These are phyloP conservation scores for Ganoderma boninense DNA, from an alignment of 1,284 basidiomycete species.

Conservation along the genomic window DNA sequence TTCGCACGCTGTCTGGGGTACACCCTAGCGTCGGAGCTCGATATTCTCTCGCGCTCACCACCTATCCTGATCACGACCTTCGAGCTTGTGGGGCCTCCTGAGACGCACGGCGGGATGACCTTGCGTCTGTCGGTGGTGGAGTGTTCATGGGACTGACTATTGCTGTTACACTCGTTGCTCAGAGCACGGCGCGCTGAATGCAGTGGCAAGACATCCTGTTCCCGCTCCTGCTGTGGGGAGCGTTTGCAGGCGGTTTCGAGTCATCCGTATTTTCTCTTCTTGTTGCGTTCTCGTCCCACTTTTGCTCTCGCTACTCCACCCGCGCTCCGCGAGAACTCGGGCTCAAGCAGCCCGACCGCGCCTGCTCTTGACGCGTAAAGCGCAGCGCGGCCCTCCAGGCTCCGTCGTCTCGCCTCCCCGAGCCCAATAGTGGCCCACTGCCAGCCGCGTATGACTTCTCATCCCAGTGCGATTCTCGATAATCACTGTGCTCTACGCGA, in stretches of 20 bases:
- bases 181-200: conserved; percentile 61
- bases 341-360: neutral
- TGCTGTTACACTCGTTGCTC: conserved; percentile 64
- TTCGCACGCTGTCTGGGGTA: conserved; percentile 88
- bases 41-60: conserved; percentile 76
- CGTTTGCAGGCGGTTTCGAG: conserved; percentile 61
- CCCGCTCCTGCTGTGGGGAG: conserved; percentile 66
- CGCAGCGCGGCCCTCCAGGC: too few relatives aligned
- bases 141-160: conserved; percentile 72
- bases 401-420: neutral
- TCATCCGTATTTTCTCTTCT: neutral
- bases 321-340: conserved; percentile 3
- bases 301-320: neutral
- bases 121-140: conserved; percentile 81
- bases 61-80: conserved; percentile 84
- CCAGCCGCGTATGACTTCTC: neutral
- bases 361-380: neutral
- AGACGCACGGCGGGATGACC: conserved; percentile 93
- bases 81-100: conserved; percentile 74
- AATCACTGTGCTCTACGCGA: neutral
- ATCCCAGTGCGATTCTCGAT: neutral
- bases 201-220: conserved; percentile 48
- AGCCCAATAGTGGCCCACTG: too few relatives aligned
- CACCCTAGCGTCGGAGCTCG: conserved; percentile 84
- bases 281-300: conserved; percentile 1